These are phyloP conservation scores for Mortierella polycephala DNA, from an alignment of 371 early-diverging fungal species.

Conservation along the genomic window DNA sequence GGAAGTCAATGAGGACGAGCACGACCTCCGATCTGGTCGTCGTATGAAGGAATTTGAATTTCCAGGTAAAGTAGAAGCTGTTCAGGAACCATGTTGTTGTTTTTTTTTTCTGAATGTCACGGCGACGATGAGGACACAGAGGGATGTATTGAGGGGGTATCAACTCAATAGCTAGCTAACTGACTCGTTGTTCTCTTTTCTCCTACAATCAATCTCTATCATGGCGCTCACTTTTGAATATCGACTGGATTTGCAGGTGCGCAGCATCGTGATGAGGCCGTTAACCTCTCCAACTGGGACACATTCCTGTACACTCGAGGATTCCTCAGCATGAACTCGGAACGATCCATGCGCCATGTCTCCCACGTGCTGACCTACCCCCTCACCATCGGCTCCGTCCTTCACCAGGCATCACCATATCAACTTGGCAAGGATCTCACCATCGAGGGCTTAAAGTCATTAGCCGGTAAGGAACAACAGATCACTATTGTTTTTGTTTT, in stretches of 20 bases:
- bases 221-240: too few relatives aligned
- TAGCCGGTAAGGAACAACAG: constrained; percentile 60
- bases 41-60: constrained; percentile 86
- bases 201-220: background rate
- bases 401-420: constrained; percentile 82
- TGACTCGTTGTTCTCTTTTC: constrained; percentile 3
- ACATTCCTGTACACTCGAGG: constrained; percentile 84
- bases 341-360: constrained; percentile 83
- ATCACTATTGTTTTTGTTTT: background rate
- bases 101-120: background rate
- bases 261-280: constrained; percentile 80
- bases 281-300: constrained; percentile 87
- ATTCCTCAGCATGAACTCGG: constrained; percentile 80
- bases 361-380: constrained; percentile 87
- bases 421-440: constrained; percentile 76
- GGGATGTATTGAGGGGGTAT: background rate
- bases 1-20: constrained; percentile 85
- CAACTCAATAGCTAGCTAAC: background rate
- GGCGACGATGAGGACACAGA: too few relatives aligned
- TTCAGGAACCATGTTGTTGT: background rate
- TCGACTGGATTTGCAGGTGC: constrained; percentile 56
- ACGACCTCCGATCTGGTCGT: constrained; percentile 84
- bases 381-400: constrained; percentile 80
- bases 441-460: constrained; percentile 75
- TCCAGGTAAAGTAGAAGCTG: constrained; percentile 61